Evolutionary conservation across 805 yeast genomes (phyloP).

Genomic region (Hanseniaspora taiwanica): DNA sequence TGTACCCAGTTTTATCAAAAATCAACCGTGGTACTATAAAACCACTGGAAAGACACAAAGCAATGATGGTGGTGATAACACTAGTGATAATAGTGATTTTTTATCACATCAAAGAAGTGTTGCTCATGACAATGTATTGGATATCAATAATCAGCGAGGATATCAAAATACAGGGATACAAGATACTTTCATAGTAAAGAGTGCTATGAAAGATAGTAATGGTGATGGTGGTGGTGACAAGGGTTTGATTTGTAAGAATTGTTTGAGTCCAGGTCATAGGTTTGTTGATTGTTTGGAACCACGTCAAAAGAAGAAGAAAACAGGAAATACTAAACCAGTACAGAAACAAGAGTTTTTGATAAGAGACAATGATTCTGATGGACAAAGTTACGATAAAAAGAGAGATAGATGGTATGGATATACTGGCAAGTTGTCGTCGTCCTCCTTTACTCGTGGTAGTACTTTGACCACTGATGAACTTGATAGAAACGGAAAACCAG

Average conservation of each 20-base stretch:
- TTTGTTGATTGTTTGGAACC: conserved; percentile 45
- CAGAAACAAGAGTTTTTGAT: neutral
- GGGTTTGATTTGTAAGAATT: conserved; percentile 33
- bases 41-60: conserved; percentile 2
- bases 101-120: conserved; percentile 43
- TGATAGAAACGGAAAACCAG: conserved; percentile 8
- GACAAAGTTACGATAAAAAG: conserved; percentile 53
- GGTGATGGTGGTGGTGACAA: conserved; percentile 17
- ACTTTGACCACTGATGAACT: neutral
- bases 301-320: conserved; percentile 28
- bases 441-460: conserved; percentile 26
- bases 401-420: conserved; percentile 79
- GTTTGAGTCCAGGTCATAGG: conserved; percentile 40
- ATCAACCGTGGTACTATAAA: conserved; percentile 23
- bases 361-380: conserved; percentile 1
- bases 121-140: conserved; percentile 24
- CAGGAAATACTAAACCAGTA: conserved; percentile 12
- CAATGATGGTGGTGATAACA: neutral
- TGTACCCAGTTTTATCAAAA: conserved; percentile 20
- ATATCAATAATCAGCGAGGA: conserved; percentile 23
- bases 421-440: conserved; percentile 44
- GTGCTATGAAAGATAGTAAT: conserved; percentile 5
- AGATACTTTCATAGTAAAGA: neutral
- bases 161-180: neutral
- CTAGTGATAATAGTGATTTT: conserved; percentile 25